Percentiles rank a stretch among this genome's conserved stretches.
Evolutionary conservation across 805 yeast species (phyloP).

Genomic region (Kurtzmaniella cleridarum): DNA sequence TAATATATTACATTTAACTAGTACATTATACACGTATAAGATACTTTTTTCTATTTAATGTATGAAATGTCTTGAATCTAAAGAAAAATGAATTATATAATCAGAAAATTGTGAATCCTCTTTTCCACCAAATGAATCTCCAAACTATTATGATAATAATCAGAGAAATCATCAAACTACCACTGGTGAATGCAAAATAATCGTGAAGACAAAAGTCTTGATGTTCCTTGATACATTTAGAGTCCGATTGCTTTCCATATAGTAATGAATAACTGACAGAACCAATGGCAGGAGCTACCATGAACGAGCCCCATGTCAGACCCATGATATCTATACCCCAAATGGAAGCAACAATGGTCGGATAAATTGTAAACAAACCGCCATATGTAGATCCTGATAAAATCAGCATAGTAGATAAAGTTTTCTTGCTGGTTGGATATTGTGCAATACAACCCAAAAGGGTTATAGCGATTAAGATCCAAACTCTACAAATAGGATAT

Average conservation of each 20-base stretch:
- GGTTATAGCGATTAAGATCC: slow-evolving; percentile 24
- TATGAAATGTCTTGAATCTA: not conserved
- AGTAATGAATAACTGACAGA: slow-evolving; percentile 61
- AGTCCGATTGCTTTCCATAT: slow-evolving; percentile 63
- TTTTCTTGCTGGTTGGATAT: slow-evolving; percentile 11
- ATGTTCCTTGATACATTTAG: slow-evolving; percentile 17
- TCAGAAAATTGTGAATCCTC: slow-evolving; percentile 23
- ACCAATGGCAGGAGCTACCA: slow-evolving; percentile 86
- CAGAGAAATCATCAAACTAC: slow-evolving; percentile 20
- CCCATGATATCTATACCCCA: slow-evolving; percentile 92
- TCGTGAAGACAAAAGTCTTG: slow-evolving; percentile 16
- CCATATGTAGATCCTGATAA: slow-evolving; percentile 74
- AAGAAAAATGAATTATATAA: not conserved
- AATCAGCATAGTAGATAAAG: slow-evolving; percentile 30
- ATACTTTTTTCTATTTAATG: not conserved
- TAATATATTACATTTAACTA: no score
- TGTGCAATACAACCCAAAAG: slow-evolving; percentile 31
- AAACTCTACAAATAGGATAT: slow-evolving; percentile 26
- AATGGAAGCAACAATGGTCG: slow-evolving; percentile 73
- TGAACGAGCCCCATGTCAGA: slow-evolving; percentile 86
- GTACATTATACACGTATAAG: no score
- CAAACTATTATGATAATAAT: slow-evolving; percentile 20
- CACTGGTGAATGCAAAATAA: slow-evolving; percentile 23
- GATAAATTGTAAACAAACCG: slow-evolving; percentile 77
- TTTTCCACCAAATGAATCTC: slow-evolving; percentile 24